Evolutionary conservation across 495 filamentous ascomycete species (phyloP), one percentile per base, ranked within the genome.

Genomic region (Podospora bellae-mahoneyi): DNA sequence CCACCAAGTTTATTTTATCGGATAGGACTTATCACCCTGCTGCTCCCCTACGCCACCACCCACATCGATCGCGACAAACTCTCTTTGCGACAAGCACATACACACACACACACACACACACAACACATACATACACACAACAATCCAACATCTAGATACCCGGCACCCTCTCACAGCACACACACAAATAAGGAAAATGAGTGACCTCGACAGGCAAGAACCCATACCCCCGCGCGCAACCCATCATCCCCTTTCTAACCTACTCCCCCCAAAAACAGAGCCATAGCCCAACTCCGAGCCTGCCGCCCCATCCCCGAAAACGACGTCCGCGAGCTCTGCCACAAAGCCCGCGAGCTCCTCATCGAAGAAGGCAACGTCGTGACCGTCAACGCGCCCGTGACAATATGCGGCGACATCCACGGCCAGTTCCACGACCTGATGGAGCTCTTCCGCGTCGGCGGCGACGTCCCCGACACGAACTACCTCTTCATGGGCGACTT

Each of bases 401-500:
- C 95, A 76, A 97, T 99, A 87, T 99, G 95, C 77, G 95, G 95
- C 63, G 95, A 99, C 75, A 99, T 99, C 69, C 94, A 99, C 73
- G 95, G 95, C 69, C 95, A 99, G 76, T 99, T 99, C 75, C 95
- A 99, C 78, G 95, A 99, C 75, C 77, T 99, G 73, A 99, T 99
- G 95, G 95, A 99, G 80, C 86, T 99, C 19, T 99, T 99, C 78
- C 88, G 93, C 60, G 93, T 98, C 16, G 95, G 95, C 65, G 95
- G 95, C 48, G 92, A 96, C 74, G 92, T 95, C 2, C 95, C 95
- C 19, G 95, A 99, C 73, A 99, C 95, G 23, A 97, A 97, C 76
- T 99, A 99, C 78, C 88, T 99, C 0, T 99, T 99, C 81, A 97
- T 97, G 94, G 94, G 95, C 77, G 95, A 99, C 77, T 99, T 97